A percentile compares a stretch with the other conserved stretches of the same genome.
Evolutionary conservation across 2,329 filamentous ascomycete species (phyloP).

Genomic region (Setomelanomma holmii): DNA sequence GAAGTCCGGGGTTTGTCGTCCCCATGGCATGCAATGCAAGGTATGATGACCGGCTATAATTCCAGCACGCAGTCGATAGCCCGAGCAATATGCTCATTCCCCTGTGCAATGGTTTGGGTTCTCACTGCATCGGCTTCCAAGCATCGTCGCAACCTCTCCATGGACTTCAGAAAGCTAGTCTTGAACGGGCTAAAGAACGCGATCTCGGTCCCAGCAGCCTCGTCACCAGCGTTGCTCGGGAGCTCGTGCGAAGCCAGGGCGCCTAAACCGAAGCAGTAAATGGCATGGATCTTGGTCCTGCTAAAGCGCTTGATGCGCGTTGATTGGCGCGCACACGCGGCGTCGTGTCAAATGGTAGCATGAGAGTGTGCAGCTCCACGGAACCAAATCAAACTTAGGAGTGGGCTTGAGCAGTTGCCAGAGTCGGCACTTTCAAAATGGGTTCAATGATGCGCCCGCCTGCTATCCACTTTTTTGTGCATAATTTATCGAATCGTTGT

Average conservation of each 20-base stretch:
- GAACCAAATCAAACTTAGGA: neutral
- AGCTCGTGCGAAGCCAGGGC: constrained; percentile 4
- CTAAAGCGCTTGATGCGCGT: constrained; percentile 1
- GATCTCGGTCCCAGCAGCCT: constrained; percentile 16
- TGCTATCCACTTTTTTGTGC: neutral
- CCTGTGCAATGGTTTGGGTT: neutral
- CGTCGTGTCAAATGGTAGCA: constrained; percentile 7
- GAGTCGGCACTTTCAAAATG: neutral
- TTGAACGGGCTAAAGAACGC: constrained; percentile 6
- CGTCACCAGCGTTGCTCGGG: neutral
- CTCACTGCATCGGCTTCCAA: neutral
- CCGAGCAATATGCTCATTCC: neutral
- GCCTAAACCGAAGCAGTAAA: constrained; percentile 33
- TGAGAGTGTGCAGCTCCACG: neutral
- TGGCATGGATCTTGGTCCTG: constrained; percentile 18
- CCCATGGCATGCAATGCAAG: neutral
- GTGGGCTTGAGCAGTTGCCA: neutral
- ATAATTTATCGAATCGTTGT: constrained; percentile 2
- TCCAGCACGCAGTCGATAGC: neutral
- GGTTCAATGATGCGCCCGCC: neutral
- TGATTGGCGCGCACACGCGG: constrained; percentile 6
- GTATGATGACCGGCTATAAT: neutral
- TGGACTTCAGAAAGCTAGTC: neutral
- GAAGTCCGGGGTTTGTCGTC: neutral
- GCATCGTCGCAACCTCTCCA: neutral